Evolutionary conservation across 768 basidiomycete genomes (phyloP), one percentile per base, ranked within the genome.

Genomic region (Lentinus brumalis): DNA sequence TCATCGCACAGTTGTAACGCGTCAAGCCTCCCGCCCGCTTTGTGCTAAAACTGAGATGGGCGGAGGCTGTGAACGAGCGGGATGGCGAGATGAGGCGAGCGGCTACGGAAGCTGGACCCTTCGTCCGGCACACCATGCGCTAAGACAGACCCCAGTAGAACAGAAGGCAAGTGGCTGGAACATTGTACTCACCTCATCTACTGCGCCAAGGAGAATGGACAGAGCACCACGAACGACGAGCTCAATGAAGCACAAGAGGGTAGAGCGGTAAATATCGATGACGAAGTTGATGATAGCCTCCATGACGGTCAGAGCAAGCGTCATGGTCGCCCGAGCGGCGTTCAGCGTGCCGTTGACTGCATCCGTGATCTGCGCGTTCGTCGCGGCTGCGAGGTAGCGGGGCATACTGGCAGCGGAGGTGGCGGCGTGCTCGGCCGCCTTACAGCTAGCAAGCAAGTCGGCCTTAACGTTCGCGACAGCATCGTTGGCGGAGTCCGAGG

Each of bases 161-260:
- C n/a, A n/a, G n/a, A n/a, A n/a, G n/a, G n/a, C n/a, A n/a, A n/a
- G n/a, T n/a, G n/a, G n/a, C n/a, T n/a, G n/a, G n/a, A n/a, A n/a
- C n/a, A 35, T 35, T 35, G 5, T 12, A 74, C 86, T 62, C 65
- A 95, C 96, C 78, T 90, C 90, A 64, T 93, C 79, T 0, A 94
- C 92, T 6, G 93, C 94, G 49, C 78, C 81, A 52, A 97, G 92
- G 50, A 97, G 77, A 56, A 98, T 76, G 29, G 85, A 81, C 53
- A 99, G 78, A 6, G 83, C 88, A n/a, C 94, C 94, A 31, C 87
- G 82, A 10, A 99, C 86, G 26, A 92, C 86, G 46, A 98, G 81
- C 74, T 98, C 94, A 64, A 97, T 77, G 66, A 97, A 94, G 73
- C 96, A 99, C 54, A 99, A 81, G 69, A 96, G 88, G 3, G 96